These are phyloP conservation scores for Astrothelium macrocarpum DNA, from an alignment of 495 filamentous ascomycete genomes.

Conservation along the genomic window DNA sequence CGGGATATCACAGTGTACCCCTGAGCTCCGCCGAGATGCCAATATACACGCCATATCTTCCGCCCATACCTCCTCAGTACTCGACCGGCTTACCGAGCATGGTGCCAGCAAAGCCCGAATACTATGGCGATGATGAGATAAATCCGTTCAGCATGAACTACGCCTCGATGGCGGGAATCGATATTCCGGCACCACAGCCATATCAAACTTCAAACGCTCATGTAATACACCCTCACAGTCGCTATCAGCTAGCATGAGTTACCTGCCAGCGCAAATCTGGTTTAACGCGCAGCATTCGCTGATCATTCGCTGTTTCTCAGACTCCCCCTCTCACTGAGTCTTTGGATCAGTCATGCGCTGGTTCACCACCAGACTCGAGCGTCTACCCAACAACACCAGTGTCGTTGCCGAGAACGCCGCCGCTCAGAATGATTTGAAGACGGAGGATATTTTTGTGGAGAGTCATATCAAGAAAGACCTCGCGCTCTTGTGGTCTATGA, in stretches of 20 bases:
- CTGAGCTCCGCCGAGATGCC: constrained; percentile 47
- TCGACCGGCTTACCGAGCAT: constrained; percentile 58
- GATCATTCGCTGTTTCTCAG: constrained; percentile 35
- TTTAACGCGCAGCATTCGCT: neutral
- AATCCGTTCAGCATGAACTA: constrained; percentile 70
- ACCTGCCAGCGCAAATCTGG: constrained; percentile 6
- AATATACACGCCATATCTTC: constrained; percentile 52
- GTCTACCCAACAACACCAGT: constrained; percentile 58
- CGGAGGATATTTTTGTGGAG: neutral
- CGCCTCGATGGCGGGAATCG: constrained; percentile 63
- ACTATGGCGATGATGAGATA: constrained; percentile 55
- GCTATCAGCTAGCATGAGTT: neutral
- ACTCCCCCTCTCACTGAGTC: constrained; percentile 78
- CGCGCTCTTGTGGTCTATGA: neutral
- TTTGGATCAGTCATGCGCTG: constrained; percentile 61
- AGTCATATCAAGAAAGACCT: neutral
- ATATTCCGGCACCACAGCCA: constrained; percentile 50
- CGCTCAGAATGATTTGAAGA: constrained; percentile 9
- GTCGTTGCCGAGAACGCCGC: constrained; percentile 58
- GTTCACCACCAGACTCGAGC: constrained; percentile 43
- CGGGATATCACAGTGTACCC: constrained; percentile 57
- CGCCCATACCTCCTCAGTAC: constrained; percentile 46
- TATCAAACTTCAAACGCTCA: constrained; percentile 44
- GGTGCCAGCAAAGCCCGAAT: constrained; percentile 54
- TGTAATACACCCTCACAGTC: constrained; percentile 21